Conservation (phyloP, 768 basidiomycete genomes). For the Dentipellis fragilis region DNA sequence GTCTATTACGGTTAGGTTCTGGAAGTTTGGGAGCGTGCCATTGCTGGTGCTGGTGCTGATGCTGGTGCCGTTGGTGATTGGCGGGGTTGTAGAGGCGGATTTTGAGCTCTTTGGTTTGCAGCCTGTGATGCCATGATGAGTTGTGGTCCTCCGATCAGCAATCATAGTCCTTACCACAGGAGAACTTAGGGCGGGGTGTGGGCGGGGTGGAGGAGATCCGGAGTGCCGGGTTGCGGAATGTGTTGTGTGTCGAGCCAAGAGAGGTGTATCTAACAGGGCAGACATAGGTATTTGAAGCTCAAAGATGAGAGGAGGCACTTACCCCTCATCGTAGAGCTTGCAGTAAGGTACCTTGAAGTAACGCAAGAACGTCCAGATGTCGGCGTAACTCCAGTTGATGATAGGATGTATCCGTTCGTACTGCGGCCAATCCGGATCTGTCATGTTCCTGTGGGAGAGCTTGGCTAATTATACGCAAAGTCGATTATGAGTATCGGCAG, state of each 20-base stretch:
- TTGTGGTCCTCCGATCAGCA: background rate
- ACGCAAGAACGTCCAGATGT: constrained; percentile 85
- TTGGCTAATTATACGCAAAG: constrained; percentile 34
- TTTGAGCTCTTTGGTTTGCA: background rate
- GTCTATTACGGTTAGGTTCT: background rate
- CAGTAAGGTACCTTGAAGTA: constrained; percentile 78
- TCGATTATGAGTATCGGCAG: background rate
- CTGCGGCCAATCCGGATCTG: constrained; percentile 82
- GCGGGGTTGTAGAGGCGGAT: background rate
- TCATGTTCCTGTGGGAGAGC: constrained; percentile 66
- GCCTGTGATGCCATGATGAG: background rate
- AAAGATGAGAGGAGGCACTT: background rate
- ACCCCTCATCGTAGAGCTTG: constrained; percentile 86
- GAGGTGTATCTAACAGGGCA: constrained; percentile 75
- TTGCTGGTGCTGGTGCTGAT: background rate
- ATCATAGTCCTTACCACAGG: background rate
- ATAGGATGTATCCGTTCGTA: constrained; percentile 93
- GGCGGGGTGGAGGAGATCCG: constrained; percentile 19
- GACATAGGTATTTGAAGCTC: background rate
- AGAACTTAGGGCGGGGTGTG: constrained; percentile 6
- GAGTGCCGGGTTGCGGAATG: constrained; percentile 85
- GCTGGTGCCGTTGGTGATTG: too few species aligned
- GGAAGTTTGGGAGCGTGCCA: constrained; percentile 4
- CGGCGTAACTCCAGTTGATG: constrained; percentile 86
- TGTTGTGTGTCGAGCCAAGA: constrained; percentile 91